phyloP scores from a whole-genome alignment of 257 asterid species.

The Solanum verrucosum region DNA sequence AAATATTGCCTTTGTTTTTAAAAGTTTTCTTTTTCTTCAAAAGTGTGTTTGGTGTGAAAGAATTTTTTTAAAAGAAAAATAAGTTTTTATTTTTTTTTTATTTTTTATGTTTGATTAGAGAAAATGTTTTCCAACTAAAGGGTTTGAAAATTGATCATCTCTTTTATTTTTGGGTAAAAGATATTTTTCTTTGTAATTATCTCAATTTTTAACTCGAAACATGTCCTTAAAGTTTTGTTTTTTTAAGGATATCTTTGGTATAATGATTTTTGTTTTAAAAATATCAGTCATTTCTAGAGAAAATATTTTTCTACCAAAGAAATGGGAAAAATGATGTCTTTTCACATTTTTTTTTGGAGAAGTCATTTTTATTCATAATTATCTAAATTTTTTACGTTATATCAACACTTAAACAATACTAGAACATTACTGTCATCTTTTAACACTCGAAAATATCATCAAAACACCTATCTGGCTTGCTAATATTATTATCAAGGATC shows the following conservation, averaged over 20 bases:
- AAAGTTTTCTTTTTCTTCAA: background rate
- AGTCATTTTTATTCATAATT: background rate
- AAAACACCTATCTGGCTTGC: background rate
- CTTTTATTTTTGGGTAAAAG: background rate
- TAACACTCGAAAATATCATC: background rate
- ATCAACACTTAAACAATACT: background rate
- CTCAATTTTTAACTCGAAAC: background rate
- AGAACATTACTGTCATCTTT: background rate
- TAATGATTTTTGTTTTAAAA: background rate
- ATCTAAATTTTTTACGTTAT: background rate
- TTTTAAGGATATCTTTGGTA: background rate
- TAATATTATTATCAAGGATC: background rate
- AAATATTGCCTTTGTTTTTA: background rate
- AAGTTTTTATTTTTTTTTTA: too few species aligned
- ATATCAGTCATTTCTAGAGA: background rate
- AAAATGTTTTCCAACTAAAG: background rate
- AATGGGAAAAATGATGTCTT: background rate
- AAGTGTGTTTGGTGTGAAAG: background rate
- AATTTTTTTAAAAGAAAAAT: too few species aligned
- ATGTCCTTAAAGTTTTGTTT: background rate
- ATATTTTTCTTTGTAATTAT: background rate
- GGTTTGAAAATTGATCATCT: background rate
- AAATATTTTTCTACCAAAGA: background rate
- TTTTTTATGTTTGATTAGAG: background rate
- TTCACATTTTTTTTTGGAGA: background rate